A percentile compares a stretch with the other conserved stretches of the same genome.
phyloP scores from a whole-genome alignment of 2,329 filamentous ascomycete species.

The Raffaelea albimanens region DNA sequence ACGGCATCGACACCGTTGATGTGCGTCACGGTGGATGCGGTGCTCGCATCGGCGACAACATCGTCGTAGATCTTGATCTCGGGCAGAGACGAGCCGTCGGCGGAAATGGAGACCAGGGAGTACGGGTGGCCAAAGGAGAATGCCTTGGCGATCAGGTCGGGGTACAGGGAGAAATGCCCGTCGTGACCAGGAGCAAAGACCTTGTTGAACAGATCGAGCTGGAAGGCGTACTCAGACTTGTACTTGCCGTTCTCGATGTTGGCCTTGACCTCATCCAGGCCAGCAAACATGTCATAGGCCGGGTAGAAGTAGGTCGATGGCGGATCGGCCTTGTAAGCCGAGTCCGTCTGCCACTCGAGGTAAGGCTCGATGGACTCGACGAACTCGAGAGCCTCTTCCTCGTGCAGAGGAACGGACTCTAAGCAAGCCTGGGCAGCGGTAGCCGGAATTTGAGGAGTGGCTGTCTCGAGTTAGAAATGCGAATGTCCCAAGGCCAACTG shows the following conservation, averaged over 20 bases:
- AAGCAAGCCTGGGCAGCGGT: constrained; percentile 29
- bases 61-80: constrained; percentile 40
- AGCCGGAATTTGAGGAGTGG: constrained; percentile 25
- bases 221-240: constrained; percentile 29
- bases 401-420: constrained; percentile 29
- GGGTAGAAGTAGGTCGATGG: constrained; percentile 27
- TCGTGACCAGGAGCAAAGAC: constrained; percentile 30
- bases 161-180: constrained; percentile 30
- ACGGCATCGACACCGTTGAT: constrained; percentile 21
- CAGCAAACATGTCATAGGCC: constrained; percentile 26
- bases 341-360: constrained; percentile 30
- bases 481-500: background rate
- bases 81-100: constrained; percentile 21
- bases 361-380: constrained; percentile 30
- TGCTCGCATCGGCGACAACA: constrained; percentile 9
- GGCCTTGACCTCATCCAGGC: constrained; percentile 21
- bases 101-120: constrained; percentile 31
- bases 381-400: constrained; percentile 27
- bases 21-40: constrained; percentile 15
- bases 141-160: constrained; percentile 27
- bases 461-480: background rate
- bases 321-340: constrained; percentile 27
- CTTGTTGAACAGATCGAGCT: constrained; percentile 27
- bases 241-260: constrained; percentile 25
- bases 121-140: constrained; percentile 25